phyloP scores from a whole-genome alignment of 2,329 filamentous ascomycete species.

The Penicillium sp. region DNA sequence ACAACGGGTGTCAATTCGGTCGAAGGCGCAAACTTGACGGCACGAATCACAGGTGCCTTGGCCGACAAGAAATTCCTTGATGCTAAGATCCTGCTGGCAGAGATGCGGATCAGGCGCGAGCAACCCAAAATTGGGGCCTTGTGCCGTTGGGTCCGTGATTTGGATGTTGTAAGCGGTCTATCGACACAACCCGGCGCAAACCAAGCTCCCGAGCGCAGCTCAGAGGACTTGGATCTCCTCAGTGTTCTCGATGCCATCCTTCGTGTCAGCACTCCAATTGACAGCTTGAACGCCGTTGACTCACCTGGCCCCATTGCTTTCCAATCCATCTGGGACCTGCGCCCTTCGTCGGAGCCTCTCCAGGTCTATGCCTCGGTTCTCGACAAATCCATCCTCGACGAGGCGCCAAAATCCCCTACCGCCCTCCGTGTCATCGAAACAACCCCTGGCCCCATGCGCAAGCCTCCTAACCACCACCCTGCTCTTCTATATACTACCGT shows the following conservation, averaged over 20 bases:
- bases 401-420: slow-evolving; percentile 23
- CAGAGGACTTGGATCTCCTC: slow-evolving; percentile 57
- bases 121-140: slow-evolving; percentile 67
- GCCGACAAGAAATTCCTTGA: slow-evolving; percentile 65
- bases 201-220: slow-evolving; percentile 18
- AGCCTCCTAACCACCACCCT: slow-evolving; percentile 66
- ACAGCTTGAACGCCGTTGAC: slow-evolving; percentile 34
- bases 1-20: slow-evolving; percentile 64
- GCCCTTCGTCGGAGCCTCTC: slow-evolving; percentile 43
- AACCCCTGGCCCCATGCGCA: slow-evolving; percentile 59
- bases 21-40: slow-evolving; percentile 62
- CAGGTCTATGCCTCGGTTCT: slow-evolving; percentile 59
- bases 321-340: slow-evolving; percentile 62
- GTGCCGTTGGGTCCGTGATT: slow-evolving; percentile 70
- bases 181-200: slow-evolving; percentile 54
- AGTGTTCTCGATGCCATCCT: slow-evolving; percentile 64
- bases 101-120: slow-evolving; percentile 67
- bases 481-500: slow-evolving; percentile 64
- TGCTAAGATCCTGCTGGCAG: slow-evolving; percentile 64
- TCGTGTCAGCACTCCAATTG: slow-evolving; percentile 62
- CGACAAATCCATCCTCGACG: slow-evolving; percentile 55
- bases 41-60: slow-evolving; percentile 64
- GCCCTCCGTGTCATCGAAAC: slow-evolving; percentile 61
- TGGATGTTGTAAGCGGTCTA: slow-evolving; percentile 67
- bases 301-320: slow-evolving; percentile 56